Percentiles rank a stretch among this genome's conserved stretches.
These are phyloP conservation scores for Wickerhamomyces tratensis DNA, from an alignment of 805 yeast species.

Conservation along the genomic window DNA sequence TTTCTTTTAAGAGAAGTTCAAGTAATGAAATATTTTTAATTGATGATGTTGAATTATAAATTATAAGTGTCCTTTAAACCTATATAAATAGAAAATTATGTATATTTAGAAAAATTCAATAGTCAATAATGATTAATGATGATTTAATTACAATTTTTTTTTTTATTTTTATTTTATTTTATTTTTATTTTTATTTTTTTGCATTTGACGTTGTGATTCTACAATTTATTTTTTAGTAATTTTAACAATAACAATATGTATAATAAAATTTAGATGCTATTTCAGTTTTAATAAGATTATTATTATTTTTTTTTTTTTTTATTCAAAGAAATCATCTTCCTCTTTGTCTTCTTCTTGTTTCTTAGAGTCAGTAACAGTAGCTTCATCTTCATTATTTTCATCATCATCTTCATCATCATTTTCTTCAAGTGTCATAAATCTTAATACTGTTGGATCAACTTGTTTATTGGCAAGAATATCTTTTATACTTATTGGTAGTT, in stretches of 20 bases:
- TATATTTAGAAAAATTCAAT: background rate
- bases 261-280: too few species aligned
- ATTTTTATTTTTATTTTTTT: too few species aligned
- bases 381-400: slow-evolving; percentile 7
- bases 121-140: background rate
- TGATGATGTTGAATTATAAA: slow-evolving; percentile 9
- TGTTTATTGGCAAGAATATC: slow-evolving; percentile 28
- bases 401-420: slow-evolving; percentile 5
- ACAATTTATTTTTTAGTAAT: too few species aligned
- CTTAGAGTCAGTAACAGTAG: too few species aligned
- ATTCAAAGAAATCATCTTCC: slow-evolving; percentile 20
- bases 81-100: too few species aligned
- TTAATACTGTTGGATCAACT: slow-evolving; percentile 15
- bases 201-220: too few species aligned
- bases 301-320: background rate
- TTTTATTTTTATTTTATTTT: too few species aligned
- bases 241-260: too few species aligned
- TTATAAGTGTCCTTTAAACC: background rate
- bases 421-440: too few species aligned
- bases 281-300: too few species aligned
- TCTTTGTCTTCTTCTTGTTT: slow-evolving; percentile 16
- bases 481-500: slow-evolving; percentile 48
- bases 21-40: slow-evolving; percentile 27
- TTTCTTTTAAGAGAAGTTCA: slow-evolving; percentile 32
- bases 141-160: too few species aligned